A percentile compares a stretch with the other conserved stretches of the same genome.
phyloP scores from a whole-genome alignment of 129 eudicot species.

The Arctium lappa region DNA sequence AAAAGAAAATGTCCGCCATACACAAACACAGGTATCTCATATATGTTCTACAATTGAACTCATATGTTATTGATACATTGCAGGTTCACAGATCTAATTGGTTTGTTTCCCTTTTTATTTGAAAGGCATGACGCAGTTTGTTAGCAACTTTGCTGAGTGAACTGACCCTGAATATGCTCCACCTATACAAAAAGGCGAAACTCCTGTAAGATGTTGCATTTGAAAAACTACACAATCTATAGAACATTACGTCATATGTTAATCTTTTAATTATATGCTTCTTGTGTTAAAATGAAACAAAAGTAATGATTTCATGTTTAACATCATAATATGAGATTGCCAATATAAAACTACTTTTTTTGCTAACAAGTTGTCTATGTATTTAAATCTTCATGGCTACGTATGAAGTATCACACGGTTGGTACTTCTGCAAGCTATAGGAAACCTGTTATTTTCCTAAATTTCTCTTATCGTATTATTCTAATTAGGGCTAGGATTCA shows the following conservation, averaged over 20 bases:
- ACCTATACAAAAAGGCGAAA: constrained; percentile 73
- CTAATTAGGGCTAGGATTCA: constrained; percentile 64
- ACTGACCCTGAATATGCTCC: constrained; percentile 86
- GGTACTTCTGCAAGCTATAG: not conserved
- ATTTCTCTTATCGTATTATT: not conserved
- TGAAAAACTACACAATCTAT: not conserved
- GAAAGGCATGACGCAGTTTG: constrained; percentile 81
- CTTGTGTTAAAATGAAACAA: not conserved
- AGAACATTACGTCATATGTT: not conserved
- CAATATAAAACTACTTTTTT: not conserved
- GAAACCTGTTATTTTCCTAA: not conserved
- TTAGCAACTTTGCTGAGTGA: constrained; percentile 71
- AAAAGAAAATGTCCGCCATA: constrained; percentile 94
- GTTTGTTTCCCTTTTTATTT: not conserved
- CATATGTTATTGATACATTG: not conserved
- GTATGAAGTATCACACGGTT: not conserved
- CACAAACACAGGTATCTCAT: constrained; percentile 45
- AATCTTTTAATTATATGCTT: not conserved
- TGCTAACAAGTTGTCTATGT: not conserved
- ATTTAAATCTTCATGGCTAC: not conserved
- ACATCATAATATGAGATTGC: not conserved
- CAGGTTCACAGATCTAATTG: not conserved
- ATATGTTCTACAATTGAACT: not conserved
- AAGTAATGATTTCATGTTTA: not conserved
- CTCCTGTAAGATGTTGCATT: constrained; percentile 65